A percentile compares a stretch with the other conserved stretches of the same genome.
Conservation (phyloP, 208 protist species). For the Wallacemonas rigidus region DNA sequence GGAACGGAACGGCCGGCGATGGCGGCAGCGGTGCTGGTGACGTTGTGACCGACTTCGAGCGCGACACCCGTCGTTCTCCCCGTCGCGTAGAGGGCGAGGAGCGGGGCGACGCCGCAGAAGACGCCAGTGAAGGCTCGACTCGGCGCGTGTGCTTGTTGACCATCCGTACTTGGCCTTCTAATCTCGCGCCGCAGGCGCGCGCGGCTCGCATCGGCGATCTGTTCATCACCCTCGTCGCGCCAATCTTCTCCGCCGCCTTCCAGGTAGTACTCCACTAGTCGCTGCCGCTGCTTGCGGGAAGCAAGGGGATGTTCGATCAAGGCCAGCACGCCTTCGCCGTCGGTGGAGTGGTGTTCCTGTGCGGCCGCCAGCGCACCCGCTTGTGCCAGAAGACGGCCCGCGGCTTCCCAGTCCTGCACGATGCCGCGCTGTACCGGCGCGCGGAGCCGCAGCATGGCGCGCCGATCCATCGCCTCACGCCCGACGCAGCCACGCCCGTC, state of each 20-base stretch:
- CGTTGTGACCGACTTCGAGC: conserved; percentile 60
- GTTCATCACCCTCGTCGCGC: conserved; percentile 68
- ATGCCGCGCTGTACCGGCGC: conserved; percentile 75
- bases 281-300: conserved; percentile 54
- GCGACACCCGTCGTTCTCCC: conserved; percentile 63
- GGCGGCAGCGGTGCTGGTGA: conserved; percentile 49
- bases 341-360: conserved; percentile 9
- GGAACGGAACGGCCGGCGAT: conserved; percentile 54
- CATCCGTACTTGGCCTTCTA: too few relatives aligned
- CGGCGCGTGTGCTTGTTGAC: too few relatives aligned
- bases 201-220: conserved; percentile 15
- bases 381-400: conserved; percentile 28
- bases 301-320: conserved; percentile 67
- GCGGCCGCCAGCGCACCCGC: conserved; percentile 16
- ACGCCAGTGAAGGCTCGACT: conserved; percentile 29
- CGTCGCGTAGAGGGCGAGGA: conserved; percentile 66
- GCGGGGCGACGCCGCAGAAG: conserved; percentile 51
- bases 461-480: conserved; percentile 31
- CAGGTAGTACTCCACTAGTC: conserved; percentile 55
- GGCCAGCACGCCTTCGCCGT: conserved; percentile 29
- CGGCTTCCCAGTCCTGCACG: conserved; percentile 51
- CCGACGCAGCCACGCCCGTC: conserved; percentile 20
- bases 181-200: neutral
- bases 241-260: conserved; percentile 48
- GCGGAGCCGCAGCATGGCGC: conserved; percentile 60